A percentile compares a stretch with the other conserved stretches of the same genome.
These are phyloP conservation scores for Paramecium sexaurelia DNA, from an alignment of 73 alveolate species.

Conservation along the genomic window DNA sequence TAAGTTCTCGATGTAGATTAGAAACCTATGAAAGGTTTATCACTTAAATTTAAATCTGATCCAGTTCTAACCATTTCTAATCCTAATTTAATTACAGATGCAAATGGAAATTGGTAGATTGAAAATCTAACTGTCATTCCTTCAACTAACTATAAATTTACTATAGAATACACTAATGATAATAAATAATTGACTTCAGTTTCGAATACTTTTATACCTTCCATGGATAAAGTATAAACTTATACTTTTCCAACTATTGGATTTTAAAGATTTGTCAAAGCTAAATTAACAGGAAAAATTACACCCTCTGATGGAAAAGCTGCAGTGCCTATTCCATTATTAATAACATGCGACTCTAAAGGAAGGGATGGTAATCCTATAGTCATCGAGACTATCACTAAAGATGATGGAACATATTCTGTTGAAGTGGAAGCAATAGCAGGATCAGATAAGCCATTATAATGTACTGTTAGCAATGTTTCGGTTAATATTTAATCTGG, in stretches of 20 bases:
- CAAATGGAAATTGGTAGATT: slow-evolving; percentile 24
- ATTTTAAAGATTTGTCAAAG: slow-evolving; percentile 5
- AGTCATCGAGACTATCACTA: not conserved
- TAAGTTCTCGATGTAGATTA: not conserved
- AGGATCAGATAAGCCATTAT: slow-evolving; percentile 4
- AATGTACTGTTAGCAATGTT: not conserved
- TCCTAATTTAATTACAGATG: not conserved
- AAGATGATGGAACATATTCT: slow-evolving; percentile 2
- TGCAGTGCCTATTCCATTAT: slow-evolving; percentile 6
- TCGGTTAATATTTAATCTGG: not conserved
- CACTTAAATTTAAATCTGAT: not conserved
- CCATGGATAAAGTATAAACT: not conserved
- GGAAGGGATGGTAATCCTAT: slow-evolving; percentile 56
- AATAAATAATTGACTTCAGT: not conserved
- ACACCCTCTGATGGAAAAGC: slow-evolving; percentile 1
- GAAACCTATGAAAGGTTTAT: not conserved
- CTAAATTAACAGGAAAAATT: not conserved
- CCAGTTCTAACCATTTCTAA: not conserved
- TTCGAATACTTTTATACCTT: not conserved
- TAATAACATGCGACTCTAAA: not conserved
- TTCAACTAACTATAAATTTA: not conserved
- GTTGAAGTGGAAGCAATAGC: slow-evolving; percentile 3
- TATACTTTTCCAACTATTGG: not conserved
- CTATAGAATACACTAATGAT: not conserved
- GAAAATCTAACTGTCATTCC: not conserved